phyloP scores from a whole-genome alignment of 2,329 filamentous ascomycete genomes.

The Fusarium compactum region DNA sequence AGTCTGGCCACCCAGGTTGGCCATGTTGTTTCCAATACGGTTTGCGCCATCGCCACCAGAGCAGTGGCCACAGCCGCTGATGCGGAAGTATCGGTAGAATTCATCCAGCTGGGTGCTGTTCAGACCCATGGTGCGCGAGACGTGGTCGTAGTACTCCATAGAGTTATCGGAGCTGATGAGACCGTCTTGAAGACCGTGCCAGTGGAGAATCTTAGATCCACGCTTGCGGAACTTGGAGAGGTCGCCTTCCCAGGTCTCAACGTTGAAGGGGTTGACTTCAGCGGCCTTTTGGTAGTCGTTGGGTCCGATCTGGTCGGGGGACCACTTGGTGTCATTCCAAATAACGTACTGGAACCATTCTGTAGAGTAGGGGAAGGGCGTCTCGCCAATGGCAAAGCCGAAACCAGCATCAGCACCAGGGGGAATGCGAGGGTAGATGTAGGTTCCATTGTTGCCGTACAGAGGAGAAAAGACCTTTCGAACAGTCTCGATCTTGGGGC shows the following conservation, averaged over 20 bases:
- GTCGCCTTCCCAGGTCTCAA: constrained; percentile 54
- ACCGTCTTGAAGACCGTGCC: constrained; percentile 55
- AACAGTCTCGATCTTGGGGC: constrained; percentile 18
- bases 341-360: constrained; percentile 57
- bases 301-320: constrained; percentile 42
- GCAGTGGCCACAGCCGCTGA: constrained; percentile 65
- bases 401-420: constrained; percentile 41
- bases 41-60: constrained; percentile 58
- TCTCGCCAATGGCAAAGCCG: constrained; percentile 44
- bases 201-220: constrained; percentile 60
- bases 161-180: constrained; percentile 44
- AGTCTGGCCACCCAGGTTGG: constrained; percentile 43
- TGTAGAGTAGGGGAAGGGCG: constrained; percentile 13
- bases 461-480: constrained; percentile 31
- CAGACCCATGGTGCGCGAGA: constrained; percentile 45
- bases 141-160: constrained; percentile 44
- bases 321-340: constrained; percentile 53
- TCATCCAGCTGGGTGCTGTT: constrained; percentile 54
- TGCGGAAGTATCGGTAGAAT: constrained; percentile 65
- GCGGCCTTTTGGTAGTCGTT: constrained; percentile 57
- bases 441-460: constrained; percentile 49
- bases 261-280: constrained; percentile 26
- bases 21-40: constrained; percentile 47
- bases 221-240: constrained; percentile 54
- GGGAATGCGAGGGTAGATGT: constrained; percentile 32